A percentile compares a stretch with the other conserved stretches of the same genome.
These are phyloP conservation scores for Anisogramma anomala DNA, from an alignment of 2,329 filamentous ascomycete species.

Conservation along the genomic window DNA sequence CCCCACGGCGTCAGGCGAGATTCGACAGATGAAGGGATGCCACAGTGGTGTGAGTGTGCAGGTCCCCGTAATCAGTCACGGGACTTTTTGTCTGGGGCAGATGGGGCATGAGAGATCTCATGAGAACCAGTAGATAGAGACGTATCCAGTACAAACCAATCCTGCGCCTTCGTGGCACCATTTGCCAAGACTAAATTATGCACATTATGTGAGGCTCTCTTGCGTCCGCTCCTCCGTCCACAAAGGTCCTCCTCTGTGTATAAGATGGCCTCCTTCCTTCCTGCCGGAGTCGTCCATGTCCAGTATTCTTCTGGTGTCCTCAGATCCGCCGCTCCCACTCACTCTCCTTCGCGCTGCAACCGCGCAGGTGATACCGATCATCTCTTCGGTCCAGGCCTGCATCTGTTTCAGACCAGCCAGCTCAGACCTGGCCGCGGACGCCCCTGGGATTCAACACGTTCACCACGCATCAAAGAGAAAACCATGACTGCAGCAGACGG, in stretches of 20 bases:
- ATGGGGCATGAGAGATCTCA: neutral
- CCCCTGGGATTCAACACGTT: neutral
- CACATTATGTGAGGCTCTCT: constrained; percentile 6
- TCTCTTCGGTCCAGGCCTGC: too few species aligned
- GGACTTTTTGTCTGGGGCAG: neutral
- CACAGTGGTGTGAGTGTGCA: neutral
- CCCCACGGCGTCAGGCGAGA: too few species aligned
- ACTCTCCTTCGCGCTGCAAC: too few species aligned
- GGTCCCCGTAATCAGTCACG: neutral
- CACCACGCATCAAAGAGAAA: neutral
- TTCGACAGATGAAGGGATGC: neutral
- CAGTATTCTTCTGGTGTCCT: too few species aligned
- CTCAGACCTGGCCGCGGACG: neutral
- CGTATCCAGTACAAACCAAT: neutral
- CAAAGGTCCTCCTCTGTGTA: constrained; percentile 10
- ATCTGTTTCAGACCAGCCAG: too few species aligned
- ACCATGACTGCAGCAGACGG: neutral
- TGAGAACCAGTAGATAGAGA: neutral
- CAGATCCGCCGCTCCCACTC: too few species aligned
- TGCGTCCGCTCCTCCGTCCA: neutral
- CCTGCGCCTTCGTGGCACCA: neutral
- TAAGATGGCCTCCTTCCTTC: neutral
- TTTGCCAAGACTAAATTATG: constrained; percentile 4
- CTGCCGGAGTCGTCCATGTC: too few species aligned
- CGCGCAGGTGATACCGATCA: too few species aligned